Base-by-base conservation (phyloP, 2,329 filamentous ascomycete genomes). In the Diaporthe batatas region DNA sequence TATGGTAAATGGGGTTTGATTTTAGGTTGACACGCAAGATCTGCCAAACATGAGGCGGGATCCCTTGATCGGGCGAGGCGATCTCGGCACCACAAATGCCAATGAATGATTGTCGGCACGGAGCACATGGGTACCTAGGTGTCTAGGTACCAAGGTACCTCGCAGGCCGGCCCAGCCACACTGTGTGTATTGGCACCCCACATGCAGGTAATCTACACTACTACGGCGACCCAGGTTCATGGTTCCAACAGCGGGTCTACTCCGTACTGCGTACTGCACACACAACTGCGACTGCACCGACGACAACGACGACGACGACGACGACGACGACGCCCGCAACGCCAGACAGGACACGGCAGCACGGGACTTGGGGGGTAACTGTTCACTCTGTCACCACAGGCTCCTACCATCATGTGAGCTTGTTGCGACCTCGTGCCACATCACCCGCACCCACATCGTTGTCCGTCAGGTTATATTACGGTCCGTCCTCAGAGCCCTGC, bases 401-500 rank as follows among this genome's bases (percentile, higher is more conserved):
- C 44, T 51, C 12, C 44, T 51, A 44, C 62, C 62, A 65, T 34
- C 21, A 65, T 65, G 62, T 65, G 62, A 65, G 44, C 62, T 25
- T 65, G 62, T 49, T 44, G 62, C 29, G 62, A 65, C 62, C 62
- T 36, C 12, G 25, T n/a, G 29, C 44, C 44, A 51, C 42, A 65
- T 34, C 44, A 51, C 11, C 23, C 62, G 29, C 42, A 49, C 29
- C 21, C 29, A 25, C 12, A 44, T 39, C 29, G 62, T 39, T 21
- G 62, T 18, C 68, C 49, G 44, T 39, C 18, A 34, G 64, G 44
- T 18, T 21, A 39, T 36, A 36, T 11, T 11, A 11, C 10, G 34
- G 25, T 21, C 54, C 51, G 18, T 42, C 68, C 42, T 44, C 72
- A n/a, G 39, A 73, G 62, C 74, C 51, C 68, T 36, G 47, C 47